phyloP scores from a whole-genome alignment of 1,139 yeast species.

The Taphrina populina region DNA sequence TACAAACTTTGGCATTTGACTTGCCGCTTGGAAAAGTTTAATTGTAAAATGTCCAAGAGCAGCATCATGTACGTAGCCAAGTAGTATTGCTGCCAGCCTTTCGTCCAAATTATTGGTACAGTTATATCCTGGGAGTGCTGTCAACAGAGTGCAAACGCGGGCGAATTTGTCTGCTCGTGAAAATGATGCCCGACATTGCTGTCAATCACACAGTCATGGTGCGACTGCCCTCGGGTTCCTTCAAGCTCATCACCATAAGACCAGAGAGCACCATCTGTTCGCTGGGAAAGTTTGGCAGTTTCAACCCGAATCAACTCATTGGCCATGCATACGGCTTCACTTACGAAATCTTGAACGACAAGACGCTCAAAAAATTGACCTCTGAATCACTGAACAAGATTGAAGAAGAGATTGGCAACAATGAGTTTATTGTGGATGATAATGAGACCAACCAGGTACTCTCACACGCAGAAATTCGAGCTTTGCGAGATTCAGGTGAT shows the following conservation, averaged over 20 bases:
- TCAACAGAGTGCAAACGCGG: no score
- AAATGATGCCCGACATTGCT: conserved; percentile 16
- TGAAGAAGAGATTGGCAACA: conserved; percentile 57
- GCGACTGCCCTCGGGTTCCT: conserved; percentile 22
- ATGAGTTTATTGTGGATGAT: conserved; percentile 74
- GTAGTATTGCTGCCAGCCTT: no score
- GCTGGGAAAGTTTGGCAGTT: conserved; percentile 89
- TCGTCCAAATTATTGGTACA: no score
- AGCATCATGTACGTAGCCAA: no score
- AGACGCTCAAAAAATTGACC: conserved; percentile 43
- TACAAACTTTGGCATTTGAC: no score
- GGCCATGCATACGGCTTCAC: conserved; percentile 87
- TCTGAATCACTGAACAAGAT: conserved; percentile 39
- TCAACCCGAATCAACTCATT: conserved; percentile 67
- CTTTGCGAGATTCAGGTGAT: conserved; percentile 55
- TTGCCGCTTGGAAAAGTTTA: no score
- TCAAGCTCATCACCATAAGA: conserved; percentile 14
- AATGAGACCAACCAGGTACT: conserved; percentile 66
- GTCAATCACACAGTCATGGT: conserved; percentile 21
- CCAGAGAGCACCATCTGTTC: conserved; percentile 52
- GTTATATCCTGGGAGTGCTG: no score
- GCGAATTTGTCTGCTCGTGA: no score
- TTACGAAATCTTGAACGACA: conserved; percentile 72
- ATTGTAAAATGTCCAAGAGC: no score
- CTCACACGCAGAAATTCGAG: conserved; percentile 73